phyloP scores from a whole-genome alignment of 225 moss, liverwort and hornwort species.

The Pseudoscleropodium purum region DNA sequence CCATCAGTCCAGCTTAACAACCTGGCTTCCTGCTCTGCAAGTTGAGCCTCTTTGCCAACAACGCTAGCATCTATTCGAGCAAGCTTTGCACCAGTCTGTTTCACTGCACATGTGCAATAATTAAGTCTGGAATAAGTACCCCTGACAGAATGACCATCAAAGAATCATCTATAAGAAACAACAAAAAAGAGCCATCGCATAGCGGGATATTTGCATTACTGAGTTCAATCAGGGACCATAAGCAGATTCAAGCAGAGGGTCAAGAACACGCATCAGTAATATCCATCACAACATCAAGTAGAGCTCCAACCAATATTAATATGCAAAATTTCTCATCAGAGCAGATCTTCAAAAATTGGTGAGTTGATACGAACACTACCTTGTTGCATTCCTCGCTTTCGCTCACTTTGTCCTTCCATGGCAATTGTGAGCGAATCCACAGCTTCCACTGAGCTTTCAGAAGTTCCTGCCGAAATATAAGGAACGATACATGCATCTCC shows the following conservation, averaged over 20 bases:
- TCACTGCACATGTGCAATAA: conserved; percentile 17
- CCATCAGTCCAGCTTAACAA: conserved; percentile 20
- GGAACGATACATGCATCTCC: conserved; percentile 93
- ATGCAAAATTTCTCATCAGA: not conserved
- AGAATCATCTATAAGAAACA: not conserved
- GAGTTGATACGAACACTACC: not conserved
- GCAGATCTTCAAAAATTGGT: not conserved
- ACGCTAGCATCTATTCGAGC: conserved; percentile 50
- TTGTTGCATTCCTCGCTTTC: conserved; percentile 23
- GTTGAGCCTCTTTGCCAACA: conserved; percentile 52
- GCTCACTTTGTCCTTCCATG: conserved; percentile 16
- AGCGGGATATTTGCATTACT: not conserved
- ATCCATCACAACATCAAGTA: not conserved
- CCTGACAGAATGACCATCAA: not conserved
- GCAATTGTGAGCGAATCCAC: not conserved
- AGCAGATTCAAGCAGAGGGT: not conserved
- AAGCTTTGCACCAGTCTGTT: conserved; percentile 89
- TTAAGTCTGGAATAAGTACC: not conserved
- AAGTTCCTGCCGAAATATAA: not conserved
- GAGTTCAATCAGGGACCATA: not conserved
- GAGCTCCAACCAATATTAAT: not conserved
- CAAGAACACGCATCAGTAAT: not conserved
- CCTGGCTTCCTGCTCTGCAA: conserved; percentile 56
- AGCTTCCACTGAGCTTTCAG: not conserved
- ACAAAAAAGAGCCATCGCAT: not conserved